Percentiles rank a stretch among this genome's conserved stretches.
Evolutionary conservation across 2,329 filamentous ascomycete genomes (phyloP).

Genomic region (Bipolaris gigantea): DNA sequence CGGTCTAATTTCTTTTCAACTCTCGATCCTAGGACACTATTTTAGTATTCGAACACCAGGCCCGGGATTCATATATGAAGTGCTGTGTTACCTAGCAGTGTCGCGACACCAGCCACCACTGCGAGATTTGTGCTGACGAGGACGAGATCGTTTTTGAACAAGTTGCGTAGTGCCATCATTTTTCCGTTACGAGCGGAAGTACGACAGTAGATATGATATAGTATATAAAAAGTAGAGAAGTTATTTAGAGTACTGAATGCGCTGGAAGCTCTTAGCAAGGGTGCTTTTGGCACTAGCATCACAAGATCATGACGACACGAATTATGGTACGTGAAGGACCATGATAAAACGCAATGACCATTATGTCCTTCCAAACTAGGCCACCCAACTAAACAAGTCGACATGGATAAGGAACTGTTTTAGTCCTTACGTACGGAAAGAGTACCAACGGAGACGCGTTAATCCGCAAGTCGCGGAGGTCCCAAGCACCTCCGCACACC

Average conservation of each 20-base stretch:
- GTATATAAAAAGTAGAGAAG: neutral
- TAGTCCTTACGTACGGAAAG: neutral
- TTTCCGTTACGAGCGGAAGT: neutral
- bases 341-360: neutral
- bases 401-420: neutral
- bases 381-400: neutral
- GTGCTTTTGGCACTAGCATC: neutral
- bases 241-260: neutral
- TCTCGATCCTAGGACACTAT: conserved; percentile 2
- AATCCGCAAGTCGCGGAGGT: conserved; percentile 9
- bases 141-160: conserved; percentile 14
- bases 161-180: conserved; percentile 13
- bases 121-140: conserved; percentile 12
- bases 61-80: neutral
- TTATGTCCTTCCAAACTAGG: neutral
- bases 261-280: neutral
- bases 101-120: conserved; percentile 11
- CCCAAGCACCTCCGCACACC: conserved; percentile 16
- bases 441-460: neutral
- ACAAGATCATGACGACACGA: conserved; percentile 8
- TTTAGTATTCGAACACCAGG: neutral
- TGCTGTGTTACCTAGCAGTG: conserved; percentile 4
- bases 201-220: neutral
- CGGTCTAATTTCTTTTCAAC: conserved; percentile 33
- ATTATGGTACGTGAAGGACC: neutral